Conservation (phyloP, 306 rosid species). For the Pyrus pyrifolia region DNA sequence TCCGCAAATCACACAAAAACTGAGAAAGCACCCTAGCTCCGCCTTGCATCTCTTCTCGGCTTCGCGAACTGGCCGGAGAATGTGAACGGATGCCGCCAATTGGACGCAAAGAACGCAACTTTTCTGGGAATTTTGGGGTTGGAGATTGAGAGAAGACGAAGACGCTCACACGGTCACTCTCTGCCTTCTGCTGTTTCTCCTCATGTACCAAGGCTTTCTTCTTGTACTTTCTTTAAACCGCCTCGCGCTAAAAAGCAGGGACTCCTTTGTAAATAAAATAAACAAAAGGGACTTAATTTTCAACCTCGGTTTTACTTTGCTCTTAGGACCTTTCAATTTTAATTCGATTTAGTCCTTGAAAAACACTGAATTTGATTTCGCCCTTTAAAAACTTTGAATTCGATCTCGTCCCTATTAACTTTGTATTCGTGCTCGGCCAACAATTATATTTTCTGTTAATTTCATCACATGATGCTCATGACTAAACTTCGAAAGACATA, state of each 20-base stretch:
- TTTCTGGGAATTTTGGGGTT: neutral
- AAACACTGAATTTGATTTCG: too few relatives aligned
- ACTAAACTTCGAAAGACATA: too few relatives aligned
- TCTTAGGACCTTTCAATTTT: too few relatives aligned
- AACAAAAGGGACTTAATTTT: too few relatives aligned
- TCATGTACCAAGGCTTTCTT: neutral
- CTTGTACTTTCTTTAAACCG: neutral
- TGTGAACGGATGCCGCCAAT: neutral
- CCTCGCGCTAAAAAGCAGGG: neutral
- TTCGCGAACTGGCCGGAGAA: neutral
- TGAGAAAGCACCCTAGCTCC: constrained; percentile 27
- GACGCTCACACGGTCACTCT: neutral
- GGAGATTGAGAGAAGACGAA: neutral
- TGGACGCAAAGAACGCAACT: neutral
- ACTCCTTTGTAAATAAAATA: neutral
- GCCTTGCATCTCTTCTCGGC: neutral
- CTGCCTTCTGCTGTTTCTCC: neutral
- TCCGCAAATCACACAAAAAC: neutral
- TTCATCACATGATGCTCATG: too few relatives aligned
- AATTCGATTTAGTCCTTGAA: too few relatives aligned
- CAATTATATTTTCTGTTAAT: too few relatives aligned
- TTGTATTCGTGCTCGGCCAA: too few relatives aligned
- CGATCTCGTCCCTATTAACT: too few relatives aligned
- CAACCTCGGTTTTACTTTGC: too few relatives aligned
- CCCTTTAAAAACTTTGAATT: too few relatives aligned